phyloP scores from a whole-genome alignment of 768 basidiomycete species.

The Mycena rebaudengoi region DNA sequence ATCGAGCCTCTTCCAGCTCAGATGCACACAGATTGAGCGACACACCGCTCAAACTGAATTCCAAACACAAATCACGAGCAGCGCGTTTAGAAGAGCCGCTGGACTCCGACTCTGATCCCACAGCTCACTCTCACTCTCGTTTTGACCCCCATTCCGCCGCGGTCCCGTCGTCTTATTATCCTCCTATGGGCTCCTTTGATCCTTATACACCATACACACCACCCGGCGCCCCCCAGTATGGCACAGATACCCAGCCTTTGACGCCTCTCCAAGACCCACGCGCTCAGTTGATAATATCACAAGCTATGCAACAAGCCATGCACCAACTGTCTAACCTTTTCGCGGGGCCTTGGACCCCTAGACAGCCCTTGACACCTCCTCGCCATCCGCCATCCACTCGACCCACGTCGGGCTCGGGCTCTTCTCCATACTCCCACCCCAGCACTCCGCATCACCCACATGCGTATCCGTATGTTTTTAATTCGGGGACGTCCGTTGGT shows the following conservation, averaged over 20 bases:
- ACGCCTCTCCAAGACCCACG: constrained; percentile 48
- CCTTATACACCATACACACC: constrained; percentile 33
- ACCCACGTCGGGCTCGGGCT: constrained; percentile 9
- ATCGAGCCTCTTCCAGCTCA: no score
- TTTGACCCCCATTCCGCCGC: not conserved
- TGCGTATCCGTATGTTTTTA: constrained; percentile 48
- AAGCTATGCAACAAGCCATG: constrained; percentile 55
- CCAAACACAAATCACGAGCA: not conserved
- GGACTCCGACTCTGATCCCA: no score
- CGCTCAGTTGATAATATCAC: constrained; percentile 51
- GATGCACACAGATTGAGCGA: no score
- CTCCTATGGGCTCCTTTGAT: constrained; percentile 20
- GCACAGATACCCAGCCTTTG: constrained; percentile 30
- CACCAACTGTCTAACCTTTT: constrained; percentile 50
- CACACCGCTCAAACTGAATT: no score
- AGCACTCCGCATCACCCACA: constrained; percentile 50
- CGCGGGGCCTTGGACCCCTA: constrained; percentile 17
- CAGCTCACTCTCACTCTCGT: not conserved
- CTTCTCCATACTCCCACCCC: constrained; percentile 29
- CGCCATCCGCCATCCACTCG: constrained; percentile 30
- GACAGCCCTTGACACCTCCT: constrained; percentile 33
- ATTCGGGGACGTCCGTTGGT: constrained; percentile 55
- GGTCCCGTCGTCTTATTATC: constrained; percentile 16
- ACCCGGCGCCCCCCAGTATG: no score
- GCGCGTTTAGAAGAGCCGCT: no score